phyloP scores from a whole-genome alignment of 176 grass and related monocot genomes.

The Oryza coarctata region DNA sequence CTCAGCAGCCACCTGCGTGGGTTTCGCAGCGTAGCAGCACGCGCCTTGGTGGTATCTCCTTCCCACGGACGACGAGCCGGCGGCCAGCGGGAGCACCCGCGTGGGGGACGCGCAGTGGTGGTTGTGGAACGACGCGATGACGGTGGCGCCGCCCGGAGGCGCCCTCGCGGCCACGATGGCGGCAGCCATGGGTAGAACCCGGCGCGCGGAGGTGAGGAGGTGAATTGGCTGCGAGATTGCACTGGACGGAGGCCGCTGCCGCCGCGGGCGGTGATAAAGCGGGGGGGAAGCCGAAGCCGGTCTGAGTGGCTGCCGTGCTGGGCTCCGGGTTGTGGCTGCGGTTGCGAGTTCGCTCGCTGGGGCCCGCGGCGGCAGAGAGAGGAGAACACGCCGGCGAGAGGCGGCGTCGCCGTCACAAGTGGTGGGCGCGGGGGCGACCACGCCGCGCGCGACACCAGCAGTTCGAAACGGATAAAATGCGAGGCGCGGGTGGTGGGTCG shows the following conservation, averaged over 20 bases:
- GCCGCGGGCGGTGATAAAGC: slow-evolving; percentile 40
- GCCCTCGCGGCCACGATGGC: slow-evolving; percentile 42
- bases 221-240: not conserved
- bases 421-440: not conserved
- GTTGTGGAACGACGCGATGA: slow-evolving; percentile 47
- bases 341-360: slow-evolving; percentile 24
- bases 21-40: slow-evolving; percentile 54
- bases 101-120: slow-evolving; percentile 39
- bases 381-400: not conserved
- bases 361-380: slow-evolving; percentile 25
- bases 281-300: not conserved
- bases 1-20: slow-evolving; percentile 36
- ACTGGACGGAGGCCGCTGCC: too few species aligned
- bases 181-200: not conserved
- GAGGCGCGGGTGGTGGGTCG: slow-evolving; percentile 33
- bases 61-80: not conserved
- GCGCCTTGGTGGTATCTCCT: slow-evolving; percentile 30
- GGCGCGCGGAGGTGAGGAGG: too few species aligned
- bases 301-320: slow-evolving; percentile 48
- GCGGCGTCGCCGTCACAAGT: slow-evolving; percentile 29
- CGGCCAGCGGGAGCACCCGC: slow-evolving; percentile 20
- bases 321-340: slow-evolving; percentile 46
- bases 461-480: slow-evolving; percentile 38
- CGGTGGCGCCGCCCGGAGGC: slow-evolving; percentile 24
- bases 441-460: not conserved